A percentile compares a stretch with the other conserved stretches of the same genome.
These are phyloP conservation scores for Ascomycota sp. DNA, from an alignment of 2,329 filamentous ascomycete genomes.

Conservation along the genomic window DNA sequence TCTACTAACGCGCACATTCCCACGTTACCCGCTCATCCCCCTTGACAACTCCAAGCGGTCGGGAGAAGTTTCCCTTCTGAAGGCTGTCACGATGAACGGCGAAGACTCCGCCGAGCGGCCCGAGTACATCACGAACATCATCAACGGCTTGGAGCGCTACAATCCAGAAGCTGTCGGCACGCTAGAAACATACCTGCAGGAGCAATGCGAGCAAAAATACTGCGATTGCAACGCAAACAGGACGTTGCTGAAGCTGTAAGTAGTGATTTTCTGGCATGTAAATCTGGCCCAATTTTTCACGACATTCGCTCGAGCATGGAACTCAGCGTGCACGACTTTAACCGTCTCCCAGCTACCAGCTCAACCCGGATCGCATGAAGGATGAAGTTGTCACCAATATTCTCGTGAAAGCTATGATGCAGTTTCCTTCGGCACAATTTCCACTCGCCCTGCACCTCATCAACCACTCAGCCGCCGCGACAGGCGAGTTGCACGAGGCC, in stretches of 20 bases:
- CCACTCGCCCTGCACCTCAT: constrained; percentile 83
- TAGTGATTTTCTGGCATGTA: constrained; percentile 9
- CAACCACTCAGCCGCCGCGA: constrained; percentile 46
- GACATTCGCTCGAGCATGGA: too few relatives aligned
- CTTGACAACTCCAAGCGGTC: constrained; percentile 4
- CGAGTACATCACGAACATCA: constrained; percentile 75
- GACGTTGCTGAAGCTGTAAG: constrained; percentile 89
- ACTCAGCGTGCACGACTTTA: not conserved
- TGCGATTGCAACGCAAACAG: constrained; percentile 95
- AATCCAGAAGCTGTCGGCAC: constrained; percentile 87
- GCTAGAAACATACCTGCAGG: constrained; percentile 82
- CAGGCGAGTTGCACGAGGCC: constrained; percentile 65
- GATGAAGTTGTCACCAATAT: constrained; percentile 97
- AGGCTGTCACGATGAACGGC: constrained; percentile 32
- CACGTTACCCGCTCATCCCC: constrained; percentile 5
- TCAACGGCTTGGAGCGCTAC: constrained; percentile 93
- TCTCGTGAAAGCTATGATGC: constrained; percentile 89
- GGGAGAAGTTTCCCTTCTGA: not conserved
- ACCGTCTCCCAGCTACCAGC: constrained; percentile 59
- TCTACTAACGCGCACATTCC: constrained; percentile 13
- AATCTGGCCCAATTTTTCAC: too few relatives aligned
- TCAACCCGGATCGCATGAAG: constrained; percentile 94
- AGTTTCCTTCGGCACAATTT: constrained; percentile 94
- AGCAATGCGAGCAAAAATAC: constrained; percentile 86
- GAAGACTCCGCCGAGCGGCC: constrained; percentile 85